These are phyloP conservation scores for Lanmaoa pseudosensibilis DNA, from an alignment of 768 basidiomycete species.

Conservation along the genomic window DNA sequence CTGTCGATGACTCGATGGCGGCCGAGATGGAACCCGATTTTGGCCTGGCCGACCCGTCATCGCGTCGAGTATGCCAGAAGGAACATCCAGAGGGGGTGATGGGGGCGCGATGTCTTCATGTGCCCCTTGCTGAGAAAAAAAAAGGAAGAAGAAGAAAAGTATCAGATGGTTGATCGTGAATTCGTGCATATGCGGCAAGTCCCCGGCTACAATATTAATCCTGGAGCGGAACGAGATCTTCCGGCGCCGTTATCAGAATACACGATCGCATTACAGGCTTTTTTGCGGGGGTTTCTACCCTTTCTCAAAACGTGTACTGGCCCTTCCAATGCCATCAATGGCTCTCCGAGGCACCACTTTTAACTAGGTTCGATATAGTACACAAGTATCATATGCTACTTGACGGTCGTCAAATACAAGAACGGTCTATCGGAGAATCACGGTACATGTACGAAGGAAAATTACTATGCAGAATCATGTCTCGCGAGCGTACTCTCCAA, in stretches of 20 bases:
- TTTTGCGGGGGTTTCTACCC: too few relatives aligned
- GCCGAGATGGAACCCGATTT: neutral
- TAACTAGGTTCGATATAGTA: too few relatives aligned
- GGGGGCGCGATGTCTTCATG: neutral
- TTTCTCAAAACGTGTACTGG: too few relatives aligned
- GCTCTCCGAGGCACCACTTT: too few relatives aligned
- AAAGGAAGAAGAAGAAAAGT: neutral
- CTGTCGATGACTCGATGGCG: neutral
- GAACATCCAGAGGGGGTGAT: neutral
- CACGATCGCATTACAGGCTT: too few relatives aligned
- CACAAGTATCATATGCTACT: too few relatives aligned
- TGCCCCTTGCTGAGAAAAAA: neutral
- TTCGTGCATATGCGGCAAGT: too few relatives aligned
- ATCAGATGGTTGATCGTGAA: too few relatives aligned
- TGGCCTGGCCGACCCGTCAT: neutral
- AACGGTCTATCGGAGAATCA: neutral
- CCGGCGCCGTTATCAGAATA: too few relatives aligned
- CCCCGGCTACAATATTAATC: too few relatives aligned
- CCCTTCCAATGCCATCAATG: too few relatives aligned
- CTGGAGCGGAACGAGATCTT: too few relatives aligned
- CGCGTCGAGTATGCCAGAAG: neutral
- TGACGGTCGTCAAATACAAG: neutral
- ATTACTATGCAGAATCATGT: neutral
- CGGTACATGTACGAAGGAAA: neutral
- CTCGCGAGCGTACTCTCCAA: neutral